A percentile compares a stretch with the other conserved stretches of the same genome.
Conservation (phyloP, 441 rosid species). For the Erodium texanum region DNA sequence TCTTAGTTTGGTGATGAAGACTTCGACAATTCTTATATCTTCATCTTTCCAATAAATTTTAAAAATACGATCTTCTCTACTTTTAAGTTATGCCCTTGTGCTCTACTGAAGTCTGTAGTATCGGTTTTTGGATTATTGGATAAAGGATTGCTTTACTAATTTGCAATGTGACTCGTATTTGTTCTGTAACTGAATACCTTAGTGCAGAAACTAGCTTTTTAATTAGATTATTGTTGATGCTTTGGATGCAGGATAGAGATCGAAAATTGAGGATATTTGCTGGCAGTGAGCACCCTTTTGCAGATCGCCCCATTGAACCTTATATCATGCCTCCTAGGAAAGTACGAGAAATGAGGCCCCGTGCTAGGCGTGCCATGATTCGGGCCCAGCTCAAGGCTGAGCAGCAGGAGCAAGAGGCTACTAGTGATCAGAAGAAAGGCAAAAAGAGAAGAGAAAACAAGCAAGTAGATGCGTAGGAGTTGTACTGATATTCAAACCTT, state of each 20-base stretch:
- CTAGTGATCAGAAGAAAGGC: slow-evolving; percentile 36
- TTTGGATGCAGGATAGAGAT: slow-evolving; percentile 71
- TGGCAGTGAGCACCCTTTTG: slow-evolving; percentile 79
- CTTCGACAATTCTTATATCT: background rate
- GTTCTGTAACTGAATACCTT: background rate
- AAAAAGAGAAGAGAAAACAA: slow-evolving; percentile 38
- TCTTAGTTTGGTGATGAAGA: background rate
- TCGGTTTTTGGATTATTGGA: background rate
- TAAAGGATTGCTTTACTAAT: background rate
- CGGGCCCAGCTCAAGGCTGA: slow-evolving; percentile 88
- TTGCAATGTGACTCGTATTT: background rate
- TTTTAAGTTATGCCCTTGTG: background rate
- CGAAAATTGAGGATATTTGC: slow-evolving; percentile 82
- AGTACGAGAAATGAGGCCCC: slow-evolving; percentile 90
- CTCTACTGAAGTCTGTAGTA: background rate
- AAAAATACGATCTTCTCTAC: background rate
- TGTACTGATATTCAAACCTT: background rate
- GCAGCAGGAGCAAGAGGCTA: slow-evolving; percentile 31
- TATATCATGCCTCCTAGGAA: slow-evolving; percentile 73
- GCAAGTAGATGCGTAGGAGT: slow-evolving; percentile 23
- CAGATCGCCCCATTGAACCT: slow-evolving; percentile 66
- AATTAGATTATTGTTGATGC: slow-evolving; percentile 12
- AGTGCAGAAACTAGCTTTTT: background rate
- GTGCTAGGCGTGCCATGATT: slow-evolving; percentile 79
- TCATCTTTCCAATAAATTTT: background rate